A percentile compares a stretch with the other conserved stretches of the same genome.
Evolutionary conservation across 192 early-diverging fungal genomes (phyloP).

Genomic region (Coemansia sp.): DNA sequence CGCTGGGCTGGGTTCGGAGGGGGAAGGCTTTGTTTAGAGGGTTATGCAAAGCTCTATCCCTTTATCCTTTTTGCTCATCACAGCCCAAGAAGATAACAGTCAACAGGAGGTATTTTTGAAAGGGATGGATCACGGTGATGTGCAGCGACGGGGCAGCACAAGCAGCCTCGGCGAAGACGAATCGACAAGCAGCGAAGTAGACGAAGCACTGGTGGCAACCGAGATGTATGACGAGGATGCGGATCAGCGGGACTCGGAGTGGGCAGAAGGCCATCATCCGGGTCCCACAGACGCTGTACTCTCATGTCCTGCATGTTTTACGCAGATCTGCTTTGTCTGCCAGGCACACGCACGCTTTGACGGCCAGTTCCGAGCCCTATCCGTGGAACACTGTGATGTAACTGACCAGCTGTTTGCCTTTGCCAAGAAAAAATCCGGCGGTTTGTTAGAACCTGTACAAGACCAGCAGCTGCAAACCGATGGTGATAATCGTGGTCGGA

Average conservation of each 20-base stretch:
- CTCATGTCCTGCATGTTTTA: constrained; percentile 43
- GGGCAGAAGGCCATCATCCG: constrained; percentile 20
- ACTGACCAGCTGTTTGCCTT: constrained; percentile 17
- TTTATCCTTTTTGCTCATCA: no score
- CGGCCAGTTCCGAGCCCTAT: constrained; percentile 39
- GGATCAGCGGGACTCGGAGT: constrained; percentile 24
- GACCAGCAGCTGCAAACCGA: no score
- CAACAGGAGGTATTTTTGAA: no score
- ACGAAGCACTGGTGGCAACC: constrained; percentile 5
- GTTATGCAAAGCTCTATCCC: no score
- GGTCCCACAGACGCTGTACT: constrained; percentile 45
- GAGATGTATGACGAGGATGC: constrained; percentile 35
- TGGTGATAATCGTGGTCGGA: no score
- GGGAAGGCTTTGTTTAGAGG: no score
- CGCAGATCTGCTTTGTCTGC: constrained; percentile 48
- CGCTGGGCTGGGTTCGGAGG: no score
- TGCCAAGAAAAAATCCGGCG: constrained; percentile 5
- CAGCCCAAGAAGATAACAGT: no score
- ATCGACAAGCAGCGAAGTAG: not conserved
- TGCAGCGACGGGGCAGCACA: no score
- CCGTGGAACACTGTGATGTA: constrained; percentile 22
- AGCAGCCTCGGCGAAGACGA: not conserved
- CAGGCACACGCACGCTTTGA: constrained; percentile 27
- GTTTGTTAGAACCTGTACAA: constrained; percentile 11
- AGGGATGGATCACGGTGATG: no score